Percentiles rank a stretch among this genome's conserved stretches.
phyloP scores from a whole-genome alignment of 2,329 filamentous ascomycete species.

The Immersiporthe knoxdaviesiana region DNA sequence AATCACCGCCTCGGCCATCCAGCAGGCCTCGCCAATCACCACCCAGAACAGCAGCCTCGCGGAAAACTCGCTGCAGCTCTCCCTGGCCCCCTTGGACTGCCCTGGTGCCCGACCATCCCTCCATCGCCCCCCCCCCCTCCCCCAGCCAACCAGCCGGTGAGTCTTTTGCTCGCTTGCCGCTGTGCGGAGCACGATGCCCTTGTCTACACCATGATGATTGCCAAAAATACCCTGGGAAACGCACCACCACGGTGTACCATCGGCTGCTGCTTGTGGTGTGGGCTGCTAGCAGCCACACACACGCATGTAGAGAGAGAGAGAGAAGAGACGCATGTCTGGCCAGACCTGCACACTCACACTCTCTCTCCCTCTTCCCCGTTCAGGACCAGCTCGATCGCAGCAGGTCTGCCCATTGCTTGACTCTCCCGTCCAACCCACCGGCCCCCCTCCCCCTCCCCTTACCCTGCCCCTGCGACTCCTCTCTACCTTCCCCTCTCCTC shows the following conservation, averaged over 20 bases:
- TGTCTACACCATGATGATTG: constrained; percentile 29
- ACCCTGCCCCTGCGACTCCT: too few species aligned
- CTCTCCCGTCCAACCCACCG: background rate
- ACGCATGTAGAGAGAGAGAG: background rate
- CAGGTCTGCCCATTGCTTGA: background rate
- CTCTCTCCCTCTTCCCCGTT: too few species aligned
- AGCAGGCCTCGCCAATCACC: constrained; percentile 27
- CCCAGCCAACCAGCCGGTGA: constrained; percentile 39
- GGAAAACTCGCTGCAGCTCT: constrained; percentile 21
- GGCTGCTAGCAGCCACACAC: constrained; percentile 20
- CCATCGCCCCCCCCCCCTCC: too few species aligned
- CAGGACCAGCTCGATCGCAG: constrained; percentile 6
- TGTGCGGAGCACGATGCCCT: constrained; percentile 19
- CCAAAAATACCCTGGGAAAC: constrained; percentile 36
- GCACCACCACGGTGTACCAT: constrained; percentile 21
- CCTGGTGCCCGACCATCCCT: constrained; percentile 21
- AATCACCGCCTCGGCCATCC: constrained; percentile 17
- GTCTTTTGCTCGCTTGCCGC: constrained; percentile 36
- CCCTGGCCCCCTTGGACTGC: constrained; percentile 16
- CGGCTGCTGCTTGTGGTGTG: constrained; percentile 22
- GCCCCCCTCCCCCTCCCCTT: background rate
- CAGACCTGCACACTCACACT: constrained; percentile 21
- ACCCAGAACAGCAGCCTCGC: constrained; percentile 22
- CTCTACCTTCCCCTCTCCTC: background rate
- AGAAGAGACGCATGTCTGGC: constrained; percentile 13